Evolutionary conservation across 2,329 filamentous ascomycete genomes (phyloP).

Genomic region (Fusarium aywerte): DNA sequence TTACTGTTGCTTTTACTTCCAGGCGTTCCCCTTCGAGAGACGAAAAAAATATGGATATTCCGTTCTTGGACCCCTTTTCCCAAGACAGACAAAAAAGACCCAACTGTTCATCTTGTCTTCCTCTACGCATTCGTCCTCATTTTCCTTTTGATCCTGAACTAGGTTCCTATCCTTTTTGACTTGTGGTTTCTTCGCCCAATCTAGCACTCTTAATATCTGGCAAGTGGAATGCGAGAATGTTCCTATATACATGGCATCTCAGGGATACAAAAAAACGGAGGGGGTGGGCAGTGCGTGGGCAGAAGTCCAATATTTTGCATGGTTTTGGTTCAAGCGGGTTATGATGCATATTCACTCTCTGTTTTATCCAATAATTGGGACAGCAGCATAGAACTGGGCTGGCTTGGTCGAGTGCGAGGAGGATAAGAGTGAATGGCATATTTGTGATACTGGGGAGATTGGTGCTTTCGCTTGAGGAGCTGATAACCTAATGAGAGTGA

Average conservation of each 20-base stretch:
- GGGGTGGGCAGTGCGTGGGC: background rate
- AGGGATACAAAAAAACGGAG: conserved; percentile 16
- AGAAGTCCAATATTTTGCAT: conserved; percentile 11
- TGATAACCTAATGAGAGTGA: conserved; percentile 41
- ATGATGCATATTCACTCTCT: conserved; percentile 29
- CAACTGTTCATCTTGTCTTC: background rate
- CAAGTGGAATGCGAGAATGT: conserved; percentile 11
- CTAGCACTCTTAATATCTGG: conserved; percentile 13
- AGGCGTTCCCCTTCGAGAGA: conserved; percentile 17
- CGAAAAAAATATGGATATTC: conserved; percentile 19
- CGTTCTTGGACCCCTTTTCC: conserved; percentile 2
- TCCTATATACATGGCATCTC: conserved; percentile 19
- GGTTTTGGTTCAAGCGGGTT: conserved; percentile 21
- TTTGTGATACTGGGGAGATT: conserved; percentile 17
- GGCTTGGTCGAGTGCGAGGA: conserved; percentile 12
- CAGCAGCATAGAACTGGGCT: conserved; percentile 34
- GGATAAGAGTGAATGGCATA: conserved; percentile 17
- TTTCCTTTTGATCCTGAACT: conserved; percentile 9
- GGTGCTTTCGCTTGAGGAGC: conserved; percentile 19
- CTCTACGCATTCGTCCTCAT: background rate
- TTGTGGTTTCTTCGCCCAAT: background rate
- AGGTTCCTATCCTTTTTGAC: background rate
- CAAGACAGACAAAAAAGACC: background rate
- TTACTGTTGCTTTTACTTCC: conserved; percentile 14
- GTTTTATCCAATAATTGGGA: conserved; percentile 29